Evolutionary conservation across 2,329 filamentous ascomycete genomes (phyloP).

Genomic region (Ascochyta koolunga): DNA sequence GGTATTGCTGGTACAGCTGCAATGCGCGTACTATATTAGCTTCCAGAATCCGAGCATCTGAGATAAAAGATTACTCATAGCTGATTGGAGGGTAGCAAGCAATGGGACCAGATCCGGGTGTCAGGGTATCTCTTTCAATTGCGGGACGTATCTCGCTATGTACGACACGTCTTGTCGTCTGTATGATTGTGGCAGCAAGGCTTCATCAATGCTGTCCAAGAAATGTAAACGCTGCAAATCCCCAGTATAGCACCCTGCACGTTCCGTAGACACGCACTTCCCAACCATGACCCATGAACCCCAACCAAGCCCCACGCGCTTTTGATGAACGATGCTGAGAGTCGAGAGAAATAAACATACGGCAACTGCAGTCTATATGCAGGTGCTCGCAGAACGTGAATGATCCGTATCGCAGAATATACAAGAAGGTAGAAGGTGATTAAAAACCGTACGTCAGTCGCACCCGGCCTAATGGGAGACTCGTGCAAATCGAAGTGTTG

Average conservation of each 20-base stretch:
- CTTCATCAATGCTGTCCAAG: conserved; percentile 11
- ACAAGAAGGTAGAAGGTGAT: conserved; percentile 43
- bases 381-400: conserved; percentile 19
- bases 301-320: conserved; percentile 20
- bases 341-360: conserved; percentile 18
- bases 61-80: too few species aligned
- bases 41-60: too few species aligned
- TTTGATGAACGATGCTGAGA: conserved; percentile 24
- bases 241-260: conserved; percentile 14
- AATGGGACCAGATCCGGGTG: background rate
- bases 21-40: too few species aligned
- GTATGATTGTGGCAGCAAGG: conserved; percentile 14
- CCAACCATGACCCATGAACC: conserved; percentile 19
- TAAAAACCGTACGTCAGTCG: conserved; percentile 35
- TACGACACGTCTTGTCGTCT: conserved; percentile 8
- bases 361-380: conserved; percentile 21
- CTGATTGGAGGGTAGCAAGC: background rate
- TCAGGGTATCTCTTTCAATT: conserved; percentile 15
- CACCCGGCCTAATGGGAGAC: conserved; percentile 15
- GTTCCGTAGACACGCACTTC: conserved; percentile 16
- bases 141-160: conserved; percentile 15
- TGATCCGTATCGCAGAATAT: conserved; percentile 38
- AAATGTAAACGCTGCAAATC: conserved; percentile 18
- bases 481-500: conserved; percentile 8
- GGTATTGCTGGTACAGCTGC: too few species aligned